Evolutionary conservation across 2,329 filamentous ascomycete species (phyloP).

Genomic region (Rhexocercosporidium sp.): DNA sequence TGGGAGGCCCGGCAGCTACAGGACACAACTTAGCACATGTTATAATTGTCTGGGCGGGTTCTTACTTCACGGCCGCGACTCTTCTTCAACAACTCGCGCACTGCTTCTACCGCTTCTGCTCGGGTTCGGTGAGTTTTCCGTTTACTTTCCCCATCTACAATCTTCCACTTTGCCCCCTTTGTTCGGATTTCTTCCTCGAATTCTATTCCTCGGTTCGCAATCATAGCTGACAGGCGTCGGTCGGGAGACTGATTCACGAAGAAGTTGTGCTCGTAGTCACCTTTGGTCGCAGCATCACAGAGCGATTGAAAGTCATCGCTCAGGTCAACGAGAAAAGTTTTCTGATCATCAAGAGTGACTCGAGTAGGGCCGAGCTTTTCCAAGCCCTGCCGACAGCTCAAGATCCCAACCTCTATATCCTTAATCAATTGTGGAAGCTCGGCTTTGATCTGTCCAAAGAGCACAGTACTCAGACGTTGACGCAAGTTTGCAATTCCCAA

Average conservation of each 20-base stretch:
- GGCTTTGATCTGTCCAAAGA: slow-evolving; percentile 23
- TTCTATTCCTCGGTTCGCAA: slow-evolving; percentile 20
- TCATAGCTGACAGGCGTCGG: slow-evolving; percentile 23
- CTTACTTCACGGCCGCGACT: slow-evolving; percentile 27
- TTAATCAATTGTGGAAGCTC: slow-evolving; percentile 29
- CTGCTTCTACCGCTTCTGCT: slow-evolving; percentile 19
- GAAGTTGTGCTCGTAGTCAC: slow-evolving; percentile 37
- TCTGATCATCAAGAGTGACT: slow-evolving; percentile 20
- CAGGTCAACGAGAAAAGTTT: slow-evolving; percentile 33
- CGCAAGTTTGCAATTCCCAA: slow-evolving; percentile 23
- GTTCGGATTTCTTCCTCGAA: slow-evolving; percentile 25
- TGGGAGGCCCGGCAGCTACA: slow-evolving; percentile 28
- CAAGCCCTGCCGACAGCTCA: slow-evolving; percentile 20
- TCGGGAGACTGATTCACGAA: slow-evolving; percentile 19
- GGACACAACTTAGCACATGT: not conserved
- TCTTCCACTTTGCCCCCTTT: slow-evolving; percentile 21
- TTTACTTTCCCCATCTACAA: not conserved
- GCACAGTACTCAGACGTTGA: slow-evolving; percentile 21
- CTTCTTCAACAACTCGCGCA: slow-evolving; percentile 20
- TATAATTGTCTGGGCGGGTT: not conserved
- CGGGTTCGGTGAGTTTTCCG: slow-evolving; percentile 20
- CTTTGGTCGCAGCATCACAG: slow-evolving; percentile 37
- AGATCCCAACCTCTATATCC: slow-evolving; percentile 32
- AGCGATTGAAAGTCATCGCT: slow-evolving; percentile 37
- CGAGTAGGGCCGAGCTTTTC: slow-evolving; percentile 18